Base-by-base conservation (phyloP, 1,139 yeast genomes). In the Protomyces inouyei region DNA sequence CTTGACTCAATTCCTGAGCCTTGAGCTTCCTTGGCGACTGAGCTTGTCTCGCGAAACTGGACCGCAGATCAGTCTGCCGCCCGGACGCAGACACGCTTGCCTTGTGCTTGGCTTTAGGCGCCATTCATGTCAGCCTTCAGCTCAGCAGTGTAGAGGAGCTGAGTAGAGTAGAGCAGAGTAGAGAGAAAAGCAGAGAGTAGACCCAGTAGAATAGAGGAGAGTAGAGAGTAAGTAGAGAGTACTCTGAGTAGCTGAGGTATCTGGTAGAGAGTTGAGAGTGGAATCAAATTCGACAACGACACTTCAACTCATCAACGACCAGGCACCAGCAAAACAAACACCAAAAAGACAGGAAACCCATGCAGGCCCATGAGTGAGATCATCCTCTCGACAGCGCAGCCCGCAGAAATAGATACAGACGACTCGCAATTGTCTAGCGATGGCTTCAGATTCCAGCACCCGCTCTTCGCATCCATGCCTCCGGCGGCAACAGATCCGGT, bases 361-460 rank as follows among this genome's bases (percentile, higher is more conserved):
- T 14, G 16, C 43, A 37, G 14, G 43, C 43, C 43, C 16, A 37
- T 37, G 43, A 37, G 16, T 37, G 43, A 37, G 43, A 37, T n/a
- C 16, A 12, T 37, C 10, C 43, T 37, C 43, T 25, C 32, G 32
- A 37, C 14, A 37, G 43, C 43, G 43, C 43, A 37, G 1, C 48
- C 10, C 18, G 23, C 48, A 43, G 48, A n/a, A 1, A 3, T 56
- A 10, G 63, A 52, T 48, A 28, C 28, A 16, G 63, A 59, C 52
- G 63, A 59, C n/a, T 16, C 48, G 18, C 18, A n/a, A 10, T 3
- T 25, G 32, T 52, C 57, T 35, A 59, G 63, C 52, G 63, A 59
- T 32, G 52, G 57, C 8, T 59, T 59, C 16, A 51, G 52, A 16
- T 59, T 59, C 32, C 35, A 55, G n/a, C 63, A 59, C 52, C 63